Evolutionary conservation across 2,329 filamentous ascomycete genomes (phyloP).

Genomic region (Fusarium mexicanum): DNA sequence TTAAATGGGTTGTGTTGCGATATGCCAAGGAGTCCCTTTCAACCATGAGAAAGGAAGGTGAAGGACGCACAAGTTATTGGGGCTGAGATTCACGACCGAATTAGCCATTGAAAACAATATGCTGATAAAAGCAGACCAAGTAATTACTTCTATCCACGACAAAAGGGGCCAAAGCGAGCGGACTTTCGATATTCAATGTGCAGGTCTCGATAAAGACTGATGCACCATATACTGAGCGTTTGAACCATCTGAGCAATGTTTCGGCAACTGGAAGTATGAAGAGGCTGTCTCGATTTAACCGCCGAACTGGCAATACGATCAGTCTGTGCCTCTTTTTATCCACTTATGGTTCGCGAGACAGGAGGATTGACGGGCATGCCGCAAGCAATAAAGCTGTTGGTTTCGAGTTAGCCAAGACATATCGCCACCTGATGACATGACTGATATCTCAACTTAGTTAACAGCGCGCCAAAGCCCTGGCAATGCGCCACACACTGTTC

Average conservation of each 20-base stretch:
- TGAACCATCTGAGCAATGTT: neutral
- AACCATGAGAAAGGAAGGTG: neutral
- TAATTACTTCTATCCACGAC: accelerated
- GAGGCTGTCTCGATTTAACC: neutral
- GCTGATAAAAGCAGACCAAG: accelerated
- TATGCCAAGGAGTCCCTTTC: neutral
- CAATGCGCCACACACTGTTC: accelerated
- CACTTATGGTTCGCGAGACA: neutral
- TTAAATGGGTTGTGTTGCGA: neutral
- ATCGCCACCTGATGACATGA: neutral
- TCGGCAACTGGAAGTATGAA: no score
- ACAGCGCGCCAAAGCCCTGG: neutral
- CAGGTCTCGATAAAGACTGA: accelerated
- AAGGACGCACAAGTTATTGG: accelerated
- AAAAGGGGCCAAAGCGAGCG: accelerated
- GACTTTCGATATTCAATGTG: accelerated
- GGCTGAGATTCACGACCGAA: accelerated
- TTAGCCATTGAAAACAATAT: neutral
- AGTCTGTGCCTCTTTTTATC: neutral
- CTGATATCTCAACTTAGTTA: neutral
- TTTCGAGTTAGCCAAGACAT: neutral
- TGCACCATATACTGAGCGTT: accelerated
- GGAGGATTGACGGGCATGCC: neutral
- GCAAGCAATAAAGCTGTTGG: neutral
- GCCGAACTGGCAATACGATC: neutral